Evolutionary conservation across 78 protist species (phyloP), one percentile per base, ranked within the genome.

Genomic region (Anaeramoeba flamelloides): DNA sequence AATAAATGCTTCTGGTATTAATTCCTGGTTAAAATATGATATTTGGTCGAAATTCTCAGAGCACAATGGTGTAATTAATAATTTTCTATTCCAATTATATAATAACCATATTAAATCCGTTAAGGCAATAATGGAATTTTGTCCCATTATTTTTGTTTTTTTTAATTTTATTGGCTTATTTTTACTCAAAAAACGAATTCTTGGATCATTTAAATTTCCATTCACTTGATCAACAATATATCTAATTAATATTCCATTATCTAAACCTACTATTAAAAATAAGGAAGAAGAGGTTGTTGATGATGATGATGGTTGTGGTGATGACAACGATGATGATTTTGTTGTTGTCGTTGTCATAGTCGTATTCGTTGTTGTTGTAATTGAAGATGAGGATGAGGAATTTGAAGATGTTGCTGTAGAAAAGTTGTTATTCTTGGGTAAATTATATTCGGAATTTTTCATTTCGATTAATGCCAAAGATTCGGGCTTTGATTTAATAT

Each of bases 211-310:
- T 36, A 96, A 80, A 79, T 82, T 79, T 39, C 97, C 99, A 30
- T 92, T 69, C 1, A 81, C 26, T 0, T 78, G 36, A 79, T 95
- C 98, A 33, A 95, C 30, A 2, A 41, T 64, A 0, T 92, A 80
- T 36, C 97, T 86, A 81, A 91, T 41, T 41, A 96, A 1, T 0
- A 95, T 88, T 75, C 99, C 99, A 82, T 96, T 96, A 39, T 17
- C 31, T 38, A 92, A 75, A 2, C 99, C 99, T 40, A 95, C 85
- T 80, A 17, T 34, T 37, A 94, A 81, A 77, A 80, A 86, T 37
- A 90, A 81, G 40, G 79, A n/a, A n/a, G n/a, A n/a, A n/a, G n/a
- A n/a, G n/a, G n/a, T n/a, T n/a, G n/a, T n/a, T n/a, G n/a, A n/a
- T n/a, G n/a, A n/a, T n/a, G n/a, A n/a, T n/a, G n/a, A n/a, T n/a